phyloP scores from a whole-genome alignment of 75 land plant genomes.

The Selaginella moellendorffii region DNA sequence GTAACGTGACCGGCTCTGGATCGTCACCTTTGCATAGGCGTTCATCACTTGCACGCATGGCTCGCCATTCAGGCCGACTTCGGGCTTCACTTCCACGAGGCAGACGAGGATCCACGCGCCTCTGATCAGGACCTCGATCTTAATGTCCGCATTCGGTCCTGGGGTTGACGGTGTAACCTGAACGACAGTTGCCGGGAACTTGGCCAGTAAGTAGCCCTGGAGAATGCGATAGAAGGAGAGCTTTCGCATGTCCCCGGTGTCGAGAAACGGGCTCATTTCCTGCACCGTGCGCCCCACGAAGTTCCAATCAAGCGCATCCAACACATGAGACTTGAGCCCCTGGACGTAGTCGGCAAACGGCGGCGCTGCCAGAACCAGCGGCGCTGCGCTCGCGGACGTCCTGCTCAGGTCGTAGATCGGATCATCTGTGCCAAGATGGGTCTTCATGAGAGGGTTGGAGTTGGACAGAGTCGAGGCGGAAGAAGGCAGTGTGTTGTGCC shows the following conservation, averaged over 20 bases:
- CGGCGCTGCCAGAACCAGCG: neutral
- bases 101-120: neutral
- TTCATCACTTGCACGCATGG: conserved; percentile 1
- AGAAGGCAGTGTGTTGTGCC: neutral
- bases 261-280: neutral
- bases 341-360: conserved; percentile 1
- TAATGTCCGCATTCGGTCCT: neutral
- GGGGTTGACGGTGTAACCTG: neutral
- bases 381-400: conserved; percentile 2
- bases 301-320: neutral
- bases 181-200: neutral
- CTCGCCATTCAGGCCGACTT: conserved; percentile 2
- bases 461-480: conserved; percentile 1
- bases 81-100: conserved; percentile 1
- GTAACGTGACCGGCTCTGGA: neutral
- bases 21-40: neutral
- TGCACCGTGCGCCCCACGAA: neutral
- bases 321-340: neutral
- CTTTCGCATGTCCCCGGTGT: neutral
- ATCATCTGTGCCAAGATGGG: neutral
- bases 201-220: neutral
- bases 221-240: neutral
- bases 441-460: neutral
- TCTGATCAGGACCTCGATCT: neutral
- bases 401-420: conserved; percentile 2